Conservation (phyloP, 2,329 filamentous ascomycete species). For the Botrytis fragariae region DNA sequence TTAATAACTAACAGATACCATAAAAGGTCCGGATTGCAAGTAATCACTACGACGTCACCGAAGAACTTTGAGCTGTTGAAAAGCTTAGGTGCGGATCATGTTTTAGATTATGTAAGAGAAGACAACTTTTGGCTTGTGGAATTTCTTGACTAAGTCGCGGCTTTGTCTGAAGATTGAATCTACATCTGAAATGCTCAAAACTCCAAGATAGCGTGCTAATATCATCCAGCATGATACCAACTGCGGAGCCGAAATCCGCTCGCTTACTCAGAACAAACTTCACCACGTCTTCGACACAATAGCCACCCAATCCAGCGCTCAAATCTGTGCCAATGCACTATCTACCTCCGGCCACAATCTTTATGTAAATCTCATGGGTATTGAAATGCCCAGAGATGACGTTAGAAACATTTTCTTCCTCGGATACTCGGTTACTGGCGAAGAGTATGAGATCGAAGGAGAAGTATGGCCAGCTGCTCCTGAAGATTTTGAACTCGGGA, state of each 20-base stretch:
- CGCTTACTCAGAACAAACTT: conserved; percentile 44
- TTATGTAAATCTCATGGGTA: conserved; percentile 1
- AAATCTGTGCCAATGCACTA: conserved; percentile 20
- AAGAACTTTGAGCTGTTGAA: conserved; percentile 41
- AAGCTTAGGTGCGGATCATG: conserved; percentile 42
- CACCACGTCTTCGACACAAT: conserved; percentile 50
- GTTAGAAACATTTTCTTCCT: neutral
- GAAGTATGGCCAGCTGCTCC: neutral
- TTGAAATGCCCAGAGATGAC: neutral
- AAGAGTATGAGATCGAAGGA: neutral
- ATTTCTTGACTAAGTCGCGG: neutral
- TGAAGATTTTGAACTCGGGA: neutral
- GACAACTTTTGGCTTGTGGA: neutral
- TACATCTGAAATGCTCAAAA: neutral
- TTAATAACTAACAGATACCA: neutral
- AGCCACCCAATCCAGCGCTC: conserved; percentile 18
- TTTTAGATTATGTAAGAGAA: conserved; percentile 42
- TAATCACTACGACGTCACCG: conserved; percentile 41
- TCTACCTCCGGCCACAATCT: neutral
- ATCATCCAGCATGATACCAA: conserved; percentile 38
- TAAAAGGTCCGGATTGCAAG: conserved; percentile 25
- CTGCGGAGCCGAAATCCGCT: conserved; percentile 44
- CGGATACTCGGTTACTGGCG: neutral
- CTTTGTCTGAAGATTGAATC: neutral
- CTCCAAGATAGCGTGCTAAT: neutral